Evolutionary conservation across 768 basidiomycete species (phyloP), one percentile per base, ranked within the genome.

Genomic region (Solioccasus polychromus): DNA sequence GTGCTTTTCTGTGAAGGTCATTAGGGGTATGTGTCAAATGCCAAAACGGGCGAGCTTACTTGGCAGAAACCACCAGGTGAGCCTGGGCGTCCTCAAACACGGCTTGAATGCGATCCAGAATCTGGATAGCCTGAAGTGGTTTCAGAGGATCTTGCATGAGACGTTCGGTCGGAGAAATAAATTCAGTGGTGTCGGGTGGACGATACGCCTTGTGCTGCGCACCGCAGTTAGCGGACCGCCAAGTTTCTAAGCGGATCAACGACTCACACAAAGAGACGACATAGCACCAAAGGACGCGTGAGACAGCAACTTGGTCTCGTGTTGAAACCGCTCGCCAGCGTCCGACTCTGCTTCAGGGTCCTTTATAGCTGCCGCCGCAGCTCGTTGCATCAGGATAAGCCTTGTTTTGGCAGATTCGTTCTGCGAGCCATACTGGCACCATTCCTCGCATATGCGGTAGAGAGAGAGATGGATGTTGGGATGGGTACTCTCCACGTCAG

Each of bases 381-480:
- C 77, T 51, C 78, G 79, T 57, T 89, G 81, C 80, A 92, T 92
- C 44, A 77, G 58, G 20, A 79, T 74, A 34, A 85, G 68, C 38
- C 88, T 76, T 43, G 83, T 85, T 62, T 82, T 85, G 30, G 79
- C 77, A n/a, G 71, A 67, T 50, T 92, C 88, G 1, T 80, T 75
- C 55, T 88, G 82, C 24, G 81, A 76, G 5, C 90, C 92, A 36
- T 87, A 72, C 57, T 90, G 83, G 63, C 92, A 95, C 93, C 93
- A 96, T 57, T 93, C 91, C 64, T 94, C 91, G 54, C 91, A 93
- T 30, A 92, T 70, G 26, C 85, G 80, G 66, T 89, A 95, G 25
- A 95, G 67, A 3, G 84, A 76, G 7, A 93, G 74, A 58, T 91
- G 82, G 70, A 83, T 83, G 46, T 87, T 79, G 5, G 76, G 70